Evolutionary conservation across 129 eudicot genomes (phyloP).

Genomic region (Pittosporum tobira): DNA sequence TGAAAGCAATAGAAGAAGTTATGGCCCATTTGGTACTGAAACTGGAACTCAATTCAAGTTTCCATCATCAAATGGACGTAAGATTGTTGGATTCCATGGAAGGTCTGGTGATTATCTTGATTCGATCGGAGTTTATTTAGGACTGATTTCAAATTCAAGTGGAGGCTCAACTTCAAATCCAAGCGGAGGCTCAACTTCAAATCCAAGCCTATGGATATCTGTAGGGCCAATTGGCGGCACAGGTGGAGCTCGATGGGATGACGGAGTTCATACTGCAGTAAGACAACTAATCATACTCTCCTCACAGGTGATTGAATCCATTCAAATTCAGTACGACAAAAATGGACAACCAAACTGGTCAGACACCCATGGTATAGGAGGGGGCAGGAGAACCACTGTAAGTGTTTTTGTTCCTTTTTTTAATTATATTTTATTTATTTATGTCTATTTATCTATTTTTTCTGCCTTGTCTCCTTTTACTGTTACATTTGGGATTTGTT

Average conservation of each 20-base stretch:
- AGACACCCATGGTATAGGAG: neutral
- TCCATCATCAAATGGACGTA: neutral
- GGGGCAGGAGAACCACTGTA: neutral
- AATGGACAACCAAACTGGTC: slow-evolving; percentile 1
- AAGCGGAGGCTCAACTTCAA: neutral
- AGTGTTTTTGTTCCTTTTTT: neutral
- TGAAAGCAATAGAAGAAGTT: neutral
- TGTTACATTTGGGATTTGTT: too few species aligned
- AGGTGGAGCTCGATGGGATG: neutral
- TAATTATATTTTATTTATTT: too few species aligned
- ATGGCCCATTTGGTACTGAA: slow-evolving; percentile 1
- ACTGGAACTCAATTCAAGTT: neutral
- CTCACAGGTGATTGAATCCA: neutral
- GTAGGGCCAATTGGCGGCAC: neutral
- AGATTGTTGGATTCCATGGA: slow-evolving; percentile 5
- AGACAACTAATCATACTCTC: neutral
- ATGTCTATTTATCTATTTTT: too few species aligned
- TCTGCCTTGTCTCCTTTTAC: too few species aligned
- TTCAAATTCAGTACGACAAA: neutral
- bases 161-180: neutral
- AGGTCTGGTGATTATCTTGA: neutral
- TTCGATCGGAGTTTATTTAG: neutral
- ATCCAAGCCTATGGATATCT: neutral
- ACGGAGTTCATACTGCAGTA: neutral
- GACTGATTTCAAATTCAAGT: neutral